These are phyloP conservation scores for Vicia faba DNA, from an alignment of 306 rosid genomes.

Conservation along the genomic window DNA sequence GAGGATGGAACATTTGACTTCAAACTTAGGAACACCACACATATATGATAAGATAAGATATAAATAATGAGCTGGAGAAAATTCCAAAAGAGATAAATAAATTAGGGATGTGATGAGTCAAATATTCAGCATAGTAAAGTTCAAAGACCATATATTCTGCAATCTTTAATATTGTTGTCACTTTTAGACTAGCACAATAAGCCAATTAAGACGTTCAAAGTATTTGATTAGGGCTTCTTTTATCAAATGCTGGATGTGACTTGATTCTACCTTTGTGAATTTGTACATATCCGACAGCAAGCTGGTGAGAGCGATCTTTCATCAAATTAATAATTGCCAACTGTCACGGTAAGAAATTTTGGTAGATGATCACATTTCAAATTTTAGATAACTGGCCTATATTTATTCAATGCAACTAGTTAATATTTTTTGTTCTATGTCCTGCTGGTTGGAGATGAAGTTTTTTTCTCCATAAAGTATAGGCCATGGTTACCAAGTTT, in stretches of 20 bases:
- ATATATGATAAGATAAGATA: conserved; percentile 4
- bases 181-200: conserved; percentile 26
- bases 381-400: too few relatives aligned
- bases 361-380: not conserved
- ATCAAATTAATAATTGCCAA: not conserved
- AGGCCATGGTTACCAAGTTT: too few relatives aligned
- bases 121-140: conserved; percentile 26
- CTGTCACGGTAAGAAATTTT: not conserved
- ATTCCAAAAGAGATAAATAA: conserved; percentile 28
- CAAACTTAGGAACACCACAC: conserved; percentile 23
- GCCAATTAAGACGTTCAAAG: conserved; percentile 22
- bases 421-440: too few relatives aligned
- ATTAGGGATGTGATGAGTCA: not conserved
- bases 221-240: not conserved
- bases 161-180: conserved; percentile 29
- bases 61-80: too few relatives aligned
- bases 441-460: too few relatives aligned
- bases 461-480: too few relatives aligned
- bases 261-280: conserved; percentile 7
- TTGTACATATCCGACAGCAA: conserved; percentile 1
- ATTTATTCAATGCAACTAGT: too few relatives aligned
- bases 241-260: conserved; percentile 25
- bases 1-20: conserved; percentile 30
- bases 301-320: not conserved
- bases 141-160: conserved; percentile 39